Conservation (phyloP, 2,329 filamentous ascomycete genomes). For the Fusarium nanum region DNA sequence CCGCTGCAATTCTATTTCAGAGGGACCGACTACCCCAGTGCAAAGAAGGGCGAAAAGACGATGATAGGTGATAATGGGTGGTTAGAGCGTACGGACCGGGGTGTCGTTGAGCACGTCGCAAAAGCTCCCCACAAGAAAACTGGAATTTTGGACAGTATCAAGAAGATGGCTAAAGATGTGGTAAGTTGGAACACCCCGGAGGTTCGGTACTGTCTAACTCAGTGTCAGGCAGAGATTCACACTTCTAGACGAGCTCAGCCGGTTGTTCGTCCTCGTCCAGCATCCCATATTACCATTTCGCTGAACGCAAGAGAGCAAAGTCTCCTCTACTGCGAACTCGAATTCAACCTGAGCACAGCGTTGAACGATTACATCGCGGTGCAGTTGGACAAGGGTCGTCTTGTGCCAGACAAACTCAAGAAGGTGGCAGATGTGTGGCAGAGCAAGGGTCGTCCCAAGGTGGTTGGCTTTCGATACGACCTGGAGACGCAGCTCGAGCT, state of each 20-base stretch:
- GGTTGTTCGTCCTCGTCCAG: conserved; percentile 45
- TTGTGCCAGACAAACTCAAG: conserved; percentile 63
- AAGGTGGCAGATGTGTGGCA: conserved; percentile 64
- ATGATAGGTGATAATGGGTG: conserved; percentile 68
- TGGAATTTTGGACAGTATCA: conserved; percentile 59
- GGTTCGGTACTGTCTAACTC: conserved; percentile 12
- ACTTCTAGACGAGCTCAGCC: conserved; percentile 50
- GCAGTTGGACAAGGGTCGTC: conserved; percentile 66
- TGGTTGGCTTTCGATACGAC: conserved; percentile 69
- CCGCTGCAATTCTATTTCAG: conserved; percentile 58
- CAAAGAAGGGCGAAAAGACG: conserved; percentile 60
- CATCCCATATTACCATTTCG: conserved; percentile 59
- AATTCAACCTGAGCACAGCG: conserved; percentile 64
- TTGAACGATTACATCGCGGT: conserved; percentile 64
- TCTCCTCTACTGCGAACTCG: conserved; percentile 69
- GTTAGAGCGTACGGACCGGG: conserved; percentile 60
- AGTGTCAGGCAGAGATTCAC: conserved; percentile 53
- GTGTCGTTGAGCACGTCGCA: conserved; percentile 36
- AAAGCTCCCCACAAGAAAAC: conserved; percentile 53
- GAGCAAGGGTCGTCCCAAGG: conserved; percentile 64
- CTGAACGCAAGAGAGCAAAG: conserved; percentile 68
- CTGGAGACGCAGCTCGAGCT: conserved; percentile 70
- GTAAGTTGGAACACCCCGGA: conserved; percentile 50
- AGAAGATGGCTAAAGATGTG: conserved; percentile 66
- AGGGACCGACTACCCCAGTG: conserved; percentile 52